Conservation (phyloP, 192 early-diverging fungal species). For the Dispira parvispora region DNA sequence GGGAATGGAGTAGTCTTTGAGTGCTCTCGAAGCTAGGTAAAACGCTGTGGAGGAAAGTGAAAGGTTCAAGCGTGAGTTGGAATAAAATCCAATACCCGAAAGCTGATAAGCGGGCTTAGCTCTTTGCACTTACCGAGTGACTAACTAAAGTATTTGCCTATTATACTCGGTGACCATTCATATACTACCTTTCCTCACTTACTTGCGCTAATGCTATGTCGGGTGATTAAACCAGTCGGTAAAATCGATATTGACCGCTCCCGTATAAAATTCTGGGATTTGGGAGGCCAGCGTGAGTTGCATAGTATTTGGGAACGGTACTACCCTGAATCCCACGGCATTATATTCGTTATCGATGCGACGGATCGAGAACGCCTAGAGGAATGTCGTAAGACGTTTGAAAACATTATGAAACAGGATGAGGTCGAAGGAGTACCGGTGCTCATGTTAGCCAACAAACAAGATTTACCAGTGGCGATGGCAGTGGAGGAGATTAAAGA, state of each 20-base stretch:
- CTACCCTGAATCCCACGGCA: conserved; percentile 81
- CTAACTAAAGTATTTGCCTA: too few species aligned
- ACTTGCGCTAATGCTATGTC: too few species aligned
- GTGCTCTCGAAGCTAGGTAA: too few species aligned
- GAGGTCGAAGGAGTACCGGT: conserved; percentile 70
- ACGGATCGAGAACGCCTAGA: conserved; percentile 64
- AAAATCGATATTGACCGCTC: conserved; percentile 51
- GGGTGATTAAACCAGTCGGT: conserved; percentile 41
- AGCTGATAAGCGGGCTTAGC: too few species aligned
- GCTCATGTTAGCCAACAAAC: conserved; percentile 88
- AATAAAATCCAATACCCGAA: too few species aligned
- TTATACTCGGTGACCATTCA: too few species aligned
- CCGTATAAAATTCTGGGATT: conserved; percentile 83
- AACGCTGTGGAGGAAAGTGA: too few species aligned
- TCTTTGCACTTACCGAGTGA: too few species aligned
- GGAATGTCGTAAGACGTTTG: conserved; percentile 56
- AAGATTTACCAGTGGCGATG: conserved; percentile 56
- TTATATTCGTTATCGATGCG: conserved; percentile 88
- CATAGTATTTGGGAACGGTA: conserved; percentile 87
- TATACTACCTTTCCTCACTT: too few species aligned
- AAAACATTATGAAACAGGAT: conserved; percentile 57
- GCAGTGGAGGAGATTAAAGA: conserved; percentile 75
- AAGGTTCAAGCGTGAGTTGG: too few species aligned
- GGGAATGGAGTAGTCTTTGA: not conserved
- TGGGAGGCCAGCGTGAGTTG: conserved; percentile 81